These are phyloP conservation scores for Fusarium protoensiforme DNA, from an alignment of 2,329 filamentous ascomycete species.

Conservation along the genomic window DNA sequence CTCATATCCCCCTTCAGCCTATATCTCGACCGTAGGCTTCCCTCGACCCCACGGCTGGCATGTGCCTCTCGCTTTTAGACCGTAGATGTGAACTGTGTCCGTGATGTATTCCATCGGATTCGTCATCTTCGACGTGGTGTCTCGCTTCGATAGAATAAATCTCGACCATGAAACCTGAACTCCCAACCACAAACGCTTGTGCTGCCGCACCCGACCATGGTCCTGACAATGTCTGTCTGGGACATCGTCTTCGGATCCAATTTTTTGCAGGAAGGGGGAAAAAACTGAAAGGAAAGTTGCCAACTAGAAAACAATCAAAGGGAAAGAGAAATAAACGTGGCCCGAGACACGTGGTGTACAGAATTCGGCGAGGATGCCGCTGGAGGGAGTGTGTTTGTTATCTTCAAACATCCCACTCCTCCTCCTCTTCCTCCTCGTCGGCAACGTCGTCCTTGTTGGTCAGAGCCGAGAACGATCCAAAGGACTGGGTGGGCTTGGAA, in stretches of 20 bases:
- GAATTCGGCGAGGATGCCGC: neutral
- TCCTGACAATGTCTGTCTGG: conserved; percentile 26
- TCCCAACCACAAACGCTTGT: conserved; percentile 43
- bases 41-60: conserved; percentile 11
- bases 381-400: neutral
- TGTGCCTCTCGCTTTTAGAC: conserved; percentile 30
- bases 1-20: conserved; percentile 7
- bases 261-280: conserved; percentile 25
- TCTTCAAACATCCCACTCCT: conserved; percentile 64
- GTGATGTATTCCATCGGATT: conserved; percentile 16
- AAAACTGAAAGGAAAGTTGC: conserved; percentile 26
- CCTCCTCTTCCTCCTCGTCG: conserved; percentile 55
- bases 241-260: conserved; percentile 38
- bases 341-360: conserved; percentile 20
- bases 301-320: conserved; percentile 23
- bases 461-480: conserved; percentile 63
- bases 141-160: conserved; percentile 22
- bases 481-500: conserved; percentile 50
- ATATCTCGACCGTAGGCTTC: conserved; percentile 11
- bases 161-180: conserved; percentile 38
- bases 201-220: conserved; percentile 35
- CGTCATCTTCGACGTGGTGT: conserved; percentile 13
- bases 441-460: conserved; percentile 53
- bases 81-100: conserved; percentile 23
- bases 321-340: conserved; percentile 22